These are phyloP conservation scores for Fusarium equiseti DNA, from an alignment of 2,329 filamentous ascomycete genomes.

Conservation along the genomic window DNA sequence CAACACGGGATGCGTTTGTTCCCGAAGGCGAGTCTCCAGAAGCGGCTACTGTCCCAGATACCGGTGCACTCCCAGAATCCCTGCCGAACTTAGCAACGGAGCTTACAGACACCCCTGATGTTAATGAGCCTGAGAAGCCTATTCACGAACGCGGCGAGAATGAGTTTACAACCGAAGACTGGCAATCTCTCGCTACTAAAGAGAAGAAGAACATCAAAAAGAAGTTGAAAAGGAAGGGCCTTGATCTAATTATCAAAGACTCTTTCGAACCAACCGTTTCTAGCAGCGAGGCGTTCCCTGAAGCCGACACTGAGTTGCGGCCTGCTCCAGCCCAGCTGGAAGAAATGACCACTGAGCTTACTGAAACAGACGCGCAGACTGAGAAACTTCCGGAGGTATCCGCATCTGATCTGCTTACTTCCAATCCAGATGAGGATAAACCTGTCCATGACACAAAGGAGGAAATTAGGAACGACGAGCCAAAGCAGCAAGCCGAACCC, in stretches of 20 bases:
- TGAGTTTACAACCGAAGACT: conserved; percentile 27
- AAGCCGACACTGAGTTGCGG: neutral
- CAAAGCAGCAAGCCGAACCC: neutral
- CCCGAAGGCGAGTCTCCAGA: neutral
- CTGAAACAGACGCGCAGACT: neutral
- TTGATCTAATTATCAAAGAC: conserved; percentile 34
- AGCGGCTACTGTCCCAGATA: neutral
- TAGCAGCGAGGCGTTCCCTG: neutral
- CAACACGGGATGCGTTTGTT: conserved; percentile 8
- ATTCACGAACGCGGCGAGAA: conserved; percentile 6
- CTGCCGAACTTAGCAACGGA: neutral
- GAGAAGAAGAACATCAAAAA: conserved; percentile 45
- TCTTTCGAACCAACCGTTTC: conserved; percentile 4
- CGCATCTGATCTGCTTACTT: neutral
- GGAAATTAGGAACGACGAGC: neutral
- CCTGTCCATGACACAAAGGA: neutral
- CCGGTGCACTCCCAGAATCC: neutral
- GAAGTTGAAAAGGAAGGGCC: conserved; percentile 37
- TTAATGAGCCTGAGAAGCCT: neutral
- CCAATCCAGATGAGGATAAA: neutral
- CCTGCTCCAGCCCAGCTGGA: neutral
- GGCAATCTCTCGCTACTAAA: conserved; percentile 32
- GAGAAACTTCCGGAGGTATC: neutral
- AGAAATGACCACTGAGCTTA: neutral
- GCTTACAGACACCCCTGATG: neutral